Evolutionary conservation across 208 protist genomes (phyloP), one percentile per base, ranked within the genome.

Genomic region (Trypanosoma avium): DNA sequence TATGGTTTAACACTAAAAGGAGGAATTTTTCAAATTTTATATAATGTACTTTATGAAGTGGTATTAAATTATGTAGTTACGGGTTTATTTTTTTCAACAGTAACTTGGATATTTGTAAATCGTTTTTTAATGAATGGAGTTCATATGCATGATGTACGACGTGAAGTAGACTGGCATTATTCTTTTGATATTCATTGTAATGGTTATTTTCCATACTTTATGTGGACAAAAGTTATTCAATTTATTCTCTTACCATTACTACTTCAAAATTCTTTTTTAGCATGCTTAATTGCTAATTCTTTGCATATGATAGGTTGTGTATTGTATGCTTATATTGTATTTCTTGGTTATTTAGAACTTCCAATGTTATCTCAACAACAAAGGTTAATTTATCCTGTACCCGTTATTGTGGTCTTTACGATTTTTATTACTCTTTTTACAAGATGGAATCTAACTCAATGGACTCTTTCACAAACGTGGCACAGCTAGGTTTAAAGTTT

Each of bases 121-220:
- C 66, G 62, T n/a, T 92, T 71, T 67, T 52, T 97, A 49, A 52
- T 70, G 38, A 62, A 32, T 32, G 47, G 47, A 22, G 58, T 43
- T 29, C 10, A 55, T 35, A 56, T 76, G 21, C 75, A 87, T 38
- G 77, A 81, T 5, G 77, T 81, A n/a, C 70, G 78, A 8, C 75
- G 82, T 22, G 83, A 82, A 22, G 79, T 98, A 4, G 97, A 98
- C 57, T 99, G 96, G 95, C 77, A 79, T 4, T 98, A 98, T 63
- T 81, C 93, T 0, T 98, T 98, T 77, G 97, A 99, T 62, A 80
- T 99, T 50, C 97, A 99, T 70, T 99, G 97, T 82, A 99, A 99
- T 77, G 86, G 87, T 36, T 98, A 97, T 74, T 98, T 98, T 62
- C 84, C 92, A 12, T 92, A 98, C 45, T 94, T 98, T 70, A 73